Conservation (phyloP, 83 land plant genomes). For the Diphasiastrum complanatum region DNA sequence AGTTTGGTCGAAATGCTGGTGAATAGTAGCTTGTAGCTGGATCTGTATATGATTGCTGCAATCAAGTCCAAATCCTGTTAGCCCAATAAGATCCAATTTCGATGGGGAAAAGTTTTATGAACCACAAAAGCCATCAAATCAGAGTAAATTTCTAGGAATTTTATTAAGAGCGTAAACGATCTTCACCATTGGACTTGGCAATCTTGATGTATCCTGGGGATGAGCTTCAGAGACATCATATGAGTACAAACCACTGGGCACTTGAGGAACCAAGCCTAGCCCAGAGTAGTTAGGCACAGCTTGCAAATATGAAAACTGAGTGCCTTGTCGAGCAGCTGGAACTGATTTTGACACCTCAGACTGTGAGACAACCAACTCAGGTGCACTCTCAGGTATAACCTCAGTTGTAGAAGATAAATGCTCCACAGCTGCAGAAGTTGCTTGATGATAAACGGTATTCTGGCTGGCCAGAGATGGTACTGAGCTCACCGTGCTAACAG, state of each 20-base stretch:
- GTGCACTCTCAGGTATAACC: too few relatives aligned
- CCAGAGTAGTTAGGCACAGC: not conserved
- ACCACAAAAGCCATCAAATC: too few relatives aligned
- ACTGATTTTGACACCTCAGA: not conserved
- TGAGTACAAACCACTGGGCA: not conserved
- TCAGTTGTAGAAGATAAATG: too few relatives aligned
- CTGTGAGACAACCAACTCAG: not conserved
- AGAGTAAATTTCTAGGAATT: too few relatives aligned
- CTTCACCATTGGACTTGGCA: not conserved
- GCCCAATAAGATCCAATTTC: not conserved
- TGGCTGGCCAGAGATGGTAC: too few relatives aligned
- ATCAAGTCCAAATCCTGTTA: too few relatives aligned
- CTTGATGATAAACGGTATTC: too few relatives aligned
- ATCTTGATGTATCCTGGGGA: not conserved
- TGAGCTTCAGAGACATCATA: not conserved
- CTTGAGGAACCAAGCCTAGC: not conserved
- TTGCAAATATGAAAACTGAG: not conserved
- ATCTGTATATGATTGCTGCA: not conserved
- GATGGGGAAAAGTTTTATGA: not conserved
- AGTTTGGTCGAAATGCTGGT: not conserved
- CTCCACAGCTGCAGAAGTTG: too few relatives aligned
- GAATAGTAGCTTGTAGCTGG: not conserved
- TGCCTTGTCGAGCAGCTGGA: not conserved
- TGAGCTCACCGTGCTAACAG: too few relatives aligned
- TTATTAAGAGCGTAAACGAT: too few relatives aligned